Base-by-base conservation (phyloP, 208 protist species). In the Leishmania tarentolae region DNA sequence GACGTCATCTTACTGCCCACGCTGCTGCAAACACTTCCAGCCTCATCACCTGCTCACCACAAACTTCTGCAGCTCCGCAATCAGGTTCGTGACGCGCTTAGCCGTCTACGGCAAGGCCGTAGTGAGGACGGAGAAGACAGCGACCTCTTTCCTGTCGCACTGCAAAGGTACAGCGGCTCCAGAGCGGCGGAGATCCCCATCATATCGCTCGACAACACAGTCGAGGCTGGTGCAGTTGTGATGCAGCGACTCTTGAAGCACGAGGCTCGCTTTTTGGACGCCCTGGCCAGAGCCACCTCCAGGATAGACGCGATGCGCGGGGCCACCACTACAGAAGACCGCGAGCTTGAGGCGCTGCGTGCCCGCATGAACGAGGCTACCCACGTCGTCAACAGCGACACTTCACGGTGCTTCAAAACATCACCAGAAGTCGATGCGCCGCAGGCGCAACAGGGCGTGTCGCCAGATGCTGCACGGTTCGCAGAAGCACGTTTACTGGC, bases 401-500 rank as follows among this genome's bases (percentile, higher is more conserved):
- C 13, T 8, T 2, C 44, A 21, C 2, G 19, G 11, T 50, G 1
- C 21, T 40, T 61, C 31, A n/a, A 76, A 17, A 46, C 70, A 47
- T 40, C 69, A 11, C 19, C 75, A 31, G 31, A n/a, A 47, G 50
- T 59, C 11, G 0, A n/a, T 47, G 68, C 40, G 7, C 47, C 19
- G 56, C 24, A 31, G 35, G n/a, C 75, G 50, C 42, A 0, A 42
- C 24, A 31, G 0, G 37, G 31, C n/a, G 37, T 42, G 42, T 47
- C 52, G 3, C 35, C 78, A 13, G 11, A 40, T 3, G 17, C 69
- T 7, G 24, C 78, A n/a, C 76, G 73, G 31, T 80, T 82, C 17
- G 81, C 80, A 15, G 66, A 83, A 44, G 84, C 86, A 35, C 83
- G 80, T 8, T 52, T 86, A 2, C 72, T 85, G 40, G 85, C 88